Conservation (phyloP, 495 filamentous ascomycete genomes). For the Letharia lupina region DNA sequence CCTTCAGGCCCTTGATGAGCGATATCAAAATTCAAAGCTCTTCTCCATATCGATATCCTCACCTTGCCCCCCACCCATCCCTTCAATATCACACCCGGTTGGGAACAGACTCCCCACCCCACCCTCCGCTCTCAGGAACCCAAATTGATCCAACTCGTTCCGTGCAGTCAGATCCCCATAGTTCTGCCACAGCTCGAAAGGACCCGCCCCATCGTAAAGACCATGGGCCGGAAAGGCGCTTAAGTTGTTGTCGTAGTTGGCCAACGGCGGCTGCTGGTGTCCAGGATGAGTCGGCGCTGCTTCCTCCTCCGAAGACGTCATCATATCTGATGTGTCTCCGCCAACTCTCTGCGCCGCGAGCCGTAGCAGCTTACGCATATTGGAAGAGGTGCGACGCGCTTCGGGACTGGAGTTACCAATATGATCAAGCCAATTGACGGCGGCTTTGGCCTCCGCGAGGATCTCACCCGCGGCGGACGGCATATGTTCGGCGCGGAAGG, state of each 20-base stretch:
- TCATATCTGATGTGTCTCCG: constrained; percentile 16
- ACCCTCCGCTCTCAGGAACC: not conserved
- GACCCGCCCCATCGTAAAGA: not conserved
- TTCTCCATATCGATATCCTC: not conserved
- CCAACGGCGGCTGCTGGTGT: not conserved
- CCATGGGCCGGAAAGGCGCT: not conserved
- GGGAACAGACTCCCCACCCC: not conserved
- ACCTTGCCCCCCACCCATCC: not conserved
- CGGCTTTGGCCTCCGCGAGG: constrained; percentile 46
- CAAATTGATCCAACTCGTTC: constrained; percentile 14
- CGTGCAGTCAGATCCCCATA: constrained; percentile 2
- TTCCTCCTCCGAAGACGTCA: constrained; percentile 3
- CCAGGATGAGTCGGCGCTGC: not conserved
- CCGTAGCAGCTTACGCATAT: constrained; percentile 14
- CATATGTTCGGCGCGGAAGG: constrained; percentile 46
- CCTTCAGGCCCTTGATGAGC: not conserved
- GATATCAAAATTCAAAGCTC: not conserved
- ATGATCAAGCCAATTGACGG: constrained; percentile 44
- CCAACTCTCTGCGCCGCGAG: constrained; percentile 18
- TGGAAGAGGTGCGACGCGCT: constrained; percentile 41
- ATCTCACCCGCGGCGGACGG: constrained; percentile 44
- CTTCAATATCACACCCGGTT: not conserved
- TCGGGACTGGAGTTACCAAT: constrained; percentile 40
- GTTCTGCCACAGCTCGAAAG: not conserved
- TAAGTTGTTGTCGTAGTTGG: not conserved